These are phyloP conservation scores for Rhodofomes roseus DNA, from an alignment of 1,284 basidiomycete genomes.

Conservation along the genomic window DNA sequence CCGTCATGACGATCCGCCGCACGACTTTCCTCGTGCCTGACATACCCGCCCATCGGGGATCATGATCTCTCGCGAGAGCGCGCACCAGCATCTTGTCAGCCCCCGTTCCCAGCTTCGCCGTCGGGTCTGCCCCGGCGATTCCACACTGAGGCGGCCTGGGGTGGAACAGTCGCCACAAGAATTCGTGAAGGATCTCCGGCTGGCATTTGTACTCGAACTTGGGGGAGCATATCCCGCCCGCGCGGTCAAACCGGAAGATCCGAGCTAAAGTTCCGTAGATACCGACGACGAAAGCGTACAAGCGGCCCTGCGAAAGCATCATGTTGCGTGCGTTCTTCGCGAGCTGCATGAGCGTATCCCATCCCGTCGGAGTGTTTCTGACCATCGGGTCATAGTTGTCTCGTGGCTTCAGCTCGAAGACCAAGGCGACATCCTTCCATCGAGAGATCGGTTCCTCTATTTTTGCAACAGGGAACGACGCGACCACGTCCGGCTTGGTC, in stretches of 20 bases:
- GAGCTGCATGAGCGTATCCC: conserved; percentile 1
- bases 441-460: neutral
- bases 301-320: conserved; percentile 8
- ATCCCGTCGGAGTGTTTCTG: neutral
- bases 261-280: conserved; percentile 9
- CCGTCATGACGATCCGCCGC: neutral
- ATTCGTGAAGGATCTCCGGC: neutral
- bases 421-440: neutral
- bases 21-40: neutral
- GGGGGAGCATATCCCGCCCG: conserved; percentile 1
- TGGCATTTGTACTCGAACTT: neutral
- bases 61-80: neutral
- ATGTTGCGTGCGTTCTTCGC: conserved; percentile 9
- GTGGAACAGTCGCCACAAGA: neutral
- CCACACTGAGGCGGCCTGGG: neutral
- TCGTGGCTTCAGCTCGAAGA: neutral
- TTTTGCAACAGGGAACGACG: neutral
- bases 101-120: neutral
- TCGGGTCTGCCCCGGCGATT: neutral
- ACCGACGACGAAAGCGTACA: conserved; percentile 10
- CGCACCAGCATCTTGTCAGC: neutral
- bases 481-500: neutral
- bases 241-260: conserved; percentile 9
- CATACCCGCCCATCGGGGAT: neutral
- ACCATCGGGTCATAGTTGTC: neutral